Evolutionary conservation across 805 yeast genomes (phyloP).

Genomic region (Lachancea lanzarotensis): DNA sequence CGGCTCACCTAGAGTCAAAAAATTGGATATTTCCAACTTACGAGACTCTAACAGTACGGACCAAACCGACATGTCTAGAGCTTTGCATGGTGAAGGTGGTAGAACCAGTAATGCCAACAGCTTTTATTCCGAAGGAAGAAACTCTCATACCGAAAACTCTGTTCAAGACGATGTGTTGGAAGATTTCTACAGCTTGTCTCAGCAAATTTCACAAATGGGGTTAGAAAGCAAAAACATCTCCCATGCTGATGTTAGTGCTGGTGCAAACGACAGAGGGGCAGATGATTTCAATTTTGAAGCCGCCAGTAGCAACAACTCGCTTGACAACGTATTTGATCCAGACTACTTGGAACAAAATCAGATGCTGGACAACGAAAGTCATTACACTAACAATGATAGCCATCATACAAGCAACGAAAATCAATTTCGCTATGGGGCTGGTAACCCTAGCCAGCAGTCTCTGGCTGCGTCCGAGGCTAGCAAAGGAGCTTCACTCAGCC

Average conservation of each 20-base stretch:
- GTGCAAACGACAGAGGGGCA: not conserved
- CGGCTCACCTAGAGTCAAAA: constrained; percentile 18
- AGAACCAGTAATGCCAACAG: constrained; percentile 2
- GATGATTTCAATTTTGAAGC: constrained; percentile 15
- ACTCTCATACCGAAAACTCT: constrained; percentile 16
- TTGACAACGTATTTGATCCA: constrained; percentile 27
- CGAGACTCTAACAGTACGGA: constrained; percentile 20
- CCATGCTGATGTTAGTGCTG: not conserved
- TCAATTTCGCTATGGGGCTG: constrained; percentile 2
- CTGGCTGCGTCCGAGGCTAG: not conserved
- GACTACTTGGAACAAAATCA: constrained; percentile 28
- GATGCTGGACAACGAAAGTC: constrained; percentile 27
- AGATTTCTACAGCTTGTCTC: constrained; percentile 16
- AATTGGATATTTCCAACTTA: constrained; percentile 21
- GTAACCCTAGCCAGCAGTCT: constrained; percentile 13
- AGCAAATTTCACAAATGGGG: constrained; percentile 11
- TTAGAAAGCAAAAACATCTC: not conserved
- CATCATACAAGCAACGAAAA: constrained; percentile 23
- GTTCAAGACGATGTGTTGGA: constrained; percentile 17
- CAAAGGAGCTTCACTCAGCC: not conserved
- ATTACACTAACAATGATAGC: constrained; percentile 27
- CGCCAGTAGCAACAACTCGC: constrained; percentile 14
- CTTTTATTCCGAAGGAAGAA: constrained; percentile 10
- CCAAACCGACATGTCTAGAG: constrained; percentile 9
- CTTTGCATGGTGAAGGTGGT: constrained; percentile 1